Base-by-base conservation (phyloP, 805 yeast species). In the Metschnikowia gelsemii region DNA sequence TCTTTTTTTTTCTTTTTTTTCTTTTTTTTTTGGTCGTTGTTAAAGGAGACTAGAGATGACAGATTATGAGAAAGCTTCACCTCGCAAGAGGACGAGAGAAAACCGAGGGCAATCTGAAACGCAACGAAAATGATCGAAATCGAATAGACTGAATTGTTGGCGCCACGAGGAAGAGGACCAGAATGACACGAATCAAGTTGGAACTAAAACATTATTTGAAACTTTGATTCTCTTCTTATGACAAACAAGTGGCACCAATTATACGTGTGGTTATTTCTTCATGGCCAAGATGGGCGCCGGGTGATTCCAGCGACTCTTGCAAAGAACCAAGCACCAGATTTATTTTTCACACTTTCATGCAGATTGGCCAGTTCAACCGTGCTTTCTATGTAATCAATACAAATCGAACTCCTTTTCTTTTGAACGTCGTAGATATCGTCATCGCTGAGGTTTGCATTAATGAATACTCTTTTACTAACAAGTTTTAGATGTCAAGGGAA, bases 401-500 rank as follows among this genome's bases (percentile, higher is more conserved):
- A 52, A 40, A 45, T 52, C 56, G 50, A 50, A 50, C 55, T 51
- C 52, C 53, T 50, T 45, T 38, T 41, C 44, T 45, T 42, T 45
- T 36, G 36, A 22, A 37, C 46, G 49, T 49, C n/a, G 25, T 27
- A 45, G 50, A 39, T 32, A 17, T 25, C 27, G 20, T 40, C 42
- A 32, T 40, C 42, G 17, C 48, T 42, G 38, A 44, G 38, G 32
- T 36, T 30, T 25, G 39, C 23, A 16, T 18, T n/a, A 27, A 19
- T 4, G 30, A 40, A 23, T 11, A 27, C 9, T 16, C 11, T 23
- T 33, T 22, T 64, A 67, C 70, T 64, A 64, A 66, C 70, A 23
- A 27, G 4, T 11, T 40, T 58, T 66, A 90, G 99, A 93, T 73
- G 99, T 93, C 70, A 93, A 93, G 77, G 99, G 97, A 67, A 87